Conservation (phyloP, 208 protist genomes). For the Acanthamoeba castellanii region DNA sequence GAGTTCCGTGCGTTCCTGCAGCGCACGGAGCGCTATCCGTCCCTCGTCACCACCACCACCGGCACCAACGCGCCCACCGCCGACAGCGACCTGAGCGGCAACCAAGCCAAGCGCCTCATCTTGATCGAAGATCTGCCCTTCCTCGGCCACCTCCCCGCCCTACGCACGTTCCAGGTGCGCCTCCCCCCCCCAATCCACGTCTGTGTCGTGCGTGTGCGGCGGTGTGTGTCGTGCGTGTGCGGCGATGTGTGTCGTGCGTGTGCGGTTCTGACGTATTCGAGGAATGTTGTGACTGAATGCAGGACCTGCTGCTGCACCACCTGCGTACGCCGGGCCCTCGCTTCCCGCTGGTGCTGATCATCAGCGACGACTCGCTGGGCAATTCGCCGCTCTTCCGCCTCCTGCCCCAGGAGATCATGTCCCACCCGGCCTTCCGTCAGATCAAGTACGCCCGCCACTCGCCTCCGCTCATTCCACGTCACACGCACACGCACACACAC, state of each 20-base stretch:
- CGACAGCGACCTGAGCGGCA: neutral
- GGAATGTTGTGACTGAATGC: too few relatives aligned
- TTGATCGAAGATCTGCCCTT: constrained; percentile 4
- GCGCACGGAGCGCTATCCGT: constrained; percentile 49
- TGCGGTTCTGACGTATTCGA: too few relatives aligned
- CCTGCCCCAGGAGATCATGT: neutral
- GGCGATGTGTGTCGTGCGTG: neutral
- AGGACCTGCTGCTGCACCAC: neutral
- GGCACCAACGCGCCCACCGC: neutral
- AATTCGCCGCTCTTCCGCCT: constrained; percentile 37
- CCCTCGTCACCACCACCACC: neutral
- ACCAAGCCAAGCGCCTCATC: neutral
- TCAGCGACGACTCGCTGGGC: constrained; percentile 60
- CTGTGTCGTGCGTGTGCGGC: too few relatives aligned
- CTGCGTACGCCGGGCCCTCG: neutral
- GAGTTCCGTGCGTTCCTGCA: constrained; percentile 35
- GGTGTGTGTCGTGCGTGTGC: neutral
- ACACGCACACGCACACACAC: neutral
- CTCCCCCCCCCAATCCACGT: neutral
- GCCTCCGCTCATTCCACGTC: neutral
- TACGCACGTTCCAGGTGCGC: neutral
- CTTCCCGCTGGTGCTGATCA: constrained; percentile 29
- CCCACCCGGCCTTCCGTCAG: neutral
- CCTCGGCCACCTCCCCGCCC: neutral
- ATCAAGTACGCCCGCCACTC: neutral